Evolutionary conservation across 768 basidiomycete species (phyloP).

Genomic region (Rhizopogon salebrosus): DNA sequence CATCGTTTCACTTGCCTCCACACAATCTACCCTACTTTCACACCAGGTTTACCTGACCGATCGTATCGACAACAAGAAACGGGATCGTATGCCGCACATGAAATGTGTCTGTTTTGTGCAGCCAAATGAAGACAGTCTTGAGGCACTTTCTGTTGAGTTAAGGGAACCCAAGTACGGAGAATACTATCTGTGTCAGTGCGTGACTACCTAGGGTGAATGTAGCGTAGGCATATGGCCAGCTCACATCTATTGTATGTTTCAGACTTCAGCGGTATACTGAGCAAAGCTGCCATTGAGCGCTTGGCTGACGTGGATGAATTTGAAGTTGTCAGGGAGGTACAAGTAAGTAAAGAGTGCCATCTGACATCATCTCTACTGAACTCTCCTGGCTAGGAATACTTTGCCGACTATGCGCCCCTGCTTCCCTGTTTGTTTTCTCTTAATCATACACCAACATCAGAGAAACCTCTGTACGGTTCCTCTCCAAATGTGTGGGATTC

Average conservation of each 20-base stretch:
- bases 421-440: conserved; percentile 85
- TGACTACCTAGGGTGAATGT: conserved; percentile 41
- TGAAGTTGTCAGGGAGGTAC: conserved; percentile 94
- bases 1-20: conserved; percentile 90
- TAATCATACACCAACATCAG: conserved; percentile 61
- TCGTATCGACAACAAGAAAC: conserved; percentile 89
- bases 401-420: conserved; percentile 91
- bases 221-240: conserved; percentile 11
- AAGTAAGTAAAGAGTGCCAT: conserved; percentile 47
- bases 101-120: conserved; percentile 95
- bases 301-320: conserved; percentile 93
- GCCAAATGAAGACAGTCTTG: conserved; percentile 75
- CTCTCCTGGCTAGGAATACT: conserved; percentile 70
- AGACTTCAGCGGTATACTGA: conserved; percentile 96
- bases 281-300: conserved; percentile 85
- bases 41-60: conserved; percentile 99
- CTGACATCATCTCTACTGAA: neutral
- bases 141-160: conserved; percentile 79
- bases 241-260: conserved; percentile 9
- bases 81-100: conserved; percentile 93
- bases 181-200: conserved; percentile 98
- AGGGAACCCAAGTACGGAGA: conserved; percentile 92
- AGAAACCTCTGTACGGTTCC: conserved; percentile 66
- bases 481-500: conserved; percentile 71
- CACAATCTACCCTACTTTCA: conserved; percentile 87